Evolutionary conservation across 352 stramenopile genomes (phyloP).

Genomic region (Pythium pyrilobum): DNA sequence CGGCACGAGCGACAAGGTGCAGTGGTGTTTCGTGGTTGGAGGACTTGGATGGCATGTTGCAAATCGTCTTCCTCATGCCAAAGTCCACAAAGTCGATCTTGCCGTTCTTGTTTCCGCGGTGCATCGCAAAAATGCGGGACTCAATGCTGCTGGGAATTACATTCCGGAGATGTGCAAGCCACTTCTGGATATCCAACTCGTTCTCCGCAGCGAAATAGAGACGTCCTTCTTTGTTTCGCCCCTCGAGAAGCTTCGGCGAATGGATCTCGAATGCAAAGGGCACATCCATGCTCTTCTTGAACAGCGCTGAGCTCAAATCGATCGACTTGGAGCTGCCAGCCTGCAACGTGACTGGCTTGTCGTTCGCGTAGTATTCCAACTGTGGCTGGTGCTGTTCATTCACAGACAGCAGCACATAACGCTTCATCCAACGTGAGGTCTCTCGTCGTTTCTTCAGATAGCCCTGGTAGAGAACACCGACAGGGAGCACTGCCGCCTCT

Average conservation of each 20-base stretch:
- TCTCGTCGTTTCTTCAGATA: constrained; percentile 75
- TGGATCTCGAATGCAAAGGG: constrained; percentile 87
- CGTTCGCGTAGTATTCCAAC: constrained; percentile 65
- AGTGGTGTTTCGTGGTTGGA: constrained; percentile 44
- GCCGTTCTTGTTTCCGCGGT: constrained; percentile 48
- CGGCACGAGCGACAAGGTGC: constrained; percentile 47
- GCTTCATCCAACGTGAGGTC: constrained; percentile 74
- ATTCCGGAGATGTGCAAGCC: constrained; percentile 81
- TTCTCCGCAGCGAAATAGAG: constrained; percentile 83
- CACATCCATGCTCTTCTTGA: constrained; percentile 79
- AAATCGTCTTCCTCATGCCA: constrained; percentile 33
- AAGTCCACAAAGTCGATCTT: constrained; percentile 69
- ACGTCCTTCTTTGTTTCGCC: constrained; percentile 82
- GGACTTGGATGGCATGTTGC: constrained; percentile 27
- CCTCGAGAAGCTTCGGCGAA: constrained; percentile 76
- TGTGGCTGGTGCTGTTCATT: constrained; percentile 30
- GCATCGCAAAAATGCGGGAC: constrained; percentile 76
- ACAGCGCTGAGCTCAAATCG: constrained; percentile 53
- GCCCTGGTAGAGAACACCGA: constrained; percentile 18
- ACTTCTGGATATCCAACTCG: constrained; percentile 87
- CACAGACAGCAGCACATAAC: constrained; percentile 65
- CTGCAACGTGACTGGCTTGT: constrained; percentile 36
- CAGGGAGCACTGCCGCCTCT: neutral
- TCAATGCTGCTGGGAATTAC: constrained; percentile 69
- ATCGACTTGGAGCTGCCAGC: constrained; percentile 44